These are phyloP conservation scores for Xylariaceae sp. DNA, from an alignment of 2,329 filamentous ascomycete genomes.

Conservation along the genomic window DNA sequence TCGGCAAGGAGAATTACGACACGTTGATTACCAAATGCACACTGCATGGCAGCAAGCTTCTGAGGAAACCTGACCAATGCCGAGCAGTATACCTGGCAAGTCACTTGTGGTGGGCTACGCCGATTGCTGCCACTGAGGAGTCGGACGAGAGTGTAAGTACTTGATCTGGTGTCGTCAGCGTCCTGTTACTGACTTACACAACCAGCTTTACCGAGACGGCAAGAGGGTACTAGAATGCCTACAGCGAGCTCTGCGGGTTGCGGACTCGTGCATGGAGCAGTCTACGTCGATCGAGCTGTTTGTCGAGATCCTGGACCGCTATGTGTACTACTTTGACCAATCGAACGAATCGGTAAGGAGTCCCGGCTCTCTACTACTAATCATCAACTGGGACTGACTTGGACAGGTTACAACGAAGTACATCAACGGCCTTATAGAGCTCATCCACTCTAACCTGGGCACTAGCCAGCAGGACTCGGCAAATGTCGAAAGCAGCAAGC, in stretches of 20 bases:
- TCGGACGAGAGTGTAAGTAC: constrained; percentile 51
- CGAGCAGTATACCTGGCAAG: constrained; percentile 93
- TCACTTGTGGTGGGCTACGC: constrained; percentile 96
- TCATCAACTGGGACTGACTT: constrained; percentile 3
- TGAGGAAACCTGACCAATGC: constrained; percentile 98
- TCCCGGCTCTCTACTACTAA: too few relatives aligned
- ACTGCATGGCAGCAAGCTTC: constrained; percentile 88
- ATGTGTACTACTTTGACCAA: constrained; percentile 99
- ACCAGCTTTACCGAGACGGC: constrained; percentile 86
- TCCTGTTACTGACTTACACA: neutral
- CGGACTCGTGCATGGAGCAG: constrained; percentile 98
- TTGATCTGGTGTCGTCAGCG: neutral
- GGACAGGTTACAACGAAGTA: constrained; percentile 83
- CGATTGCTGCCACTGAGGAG: constrained; percentile 68
- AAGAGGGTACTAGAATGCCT: constrained; percentile 95
- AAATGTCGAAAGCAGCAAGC: constrained; percentile 79
- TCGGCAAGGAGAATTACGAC: constrained; percentile 96
- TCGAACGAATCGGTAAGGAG: constrained; percentile 80
- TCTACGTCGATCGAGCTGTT: constrained; percentile 96
- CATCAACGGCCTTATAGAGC: constrained; percentile 92
- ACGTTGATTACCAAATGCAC: constrained; percentile 97
- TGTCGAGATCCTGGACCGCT: constrained; percentile 95
- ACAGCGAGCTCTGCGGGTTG: constrained; percentile 88
- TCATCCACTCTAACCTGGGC: constrained; percentile 92
- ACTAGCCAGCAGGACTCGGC: constrained; percentile 76